Evolutionary conservation across 768 basidiomycete species (phyloP).

Genomic region (Mycena indigotica): DNA sequence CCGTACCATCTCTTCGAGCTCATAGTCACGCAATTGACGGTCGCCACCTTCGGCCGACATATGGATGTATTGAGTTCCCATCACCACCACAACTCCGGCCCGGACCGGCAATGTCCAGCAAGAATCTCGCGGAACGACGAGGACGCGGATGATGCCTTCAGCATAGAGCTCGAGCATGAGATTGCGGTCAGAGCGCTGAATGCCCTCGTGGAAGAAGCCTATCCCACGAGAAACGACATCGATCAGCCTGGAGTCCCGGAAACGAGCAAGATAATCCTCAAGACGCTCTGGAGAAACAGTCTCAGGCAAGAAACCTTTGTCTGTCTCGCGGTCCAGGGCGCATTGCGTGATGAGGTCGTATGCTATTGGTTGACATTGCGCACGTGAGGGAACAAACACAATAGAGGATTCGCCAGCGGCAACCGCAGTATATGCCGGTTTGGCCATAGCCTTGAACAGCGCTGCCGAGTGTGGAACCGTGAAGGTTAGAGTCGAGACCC

Average conservation of each 20-base stretch:
- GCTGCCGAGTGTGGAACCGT: constrained; percentile 84
- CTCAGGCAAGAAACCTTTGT: constrained; percentile 65
- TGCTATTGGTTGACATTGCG: constrained; percentile 73
- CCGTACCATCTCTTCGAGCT: constrained; percentile 75
- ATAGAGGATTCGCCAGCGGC: constrained; percentile 56
- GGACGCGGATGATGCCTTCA: constrained; percentile 75
- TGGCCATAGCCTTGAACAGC: constrained; percentile 89
- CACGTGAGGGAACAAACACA: constrained; percentile 86
- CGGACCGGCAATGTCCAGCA: constrained; percentile 91
- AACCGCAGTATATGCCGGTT: constrained; percentile 83
- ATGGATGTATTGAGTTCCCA: constrained; percentile 88
- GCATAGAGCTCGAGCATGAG: constrained; percentile 81
- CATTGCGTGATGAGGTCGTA: constrained; percentile 87
- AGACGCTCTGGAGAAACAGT: constrained; percentile 54
- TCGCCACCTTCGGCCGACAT: constrained; percentile 49
- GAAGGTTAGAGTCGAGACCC: constrained; percentile 72
- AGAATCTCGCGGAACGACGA: constrained; percentile 80
- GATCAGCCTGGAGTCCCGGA: constrained; percentile 63
- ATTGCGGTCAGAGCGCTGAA: constrained; percentile 65
- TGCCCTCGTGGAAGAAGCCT: constrained; percentile 81
- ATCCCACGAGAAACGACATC: constrained; percentile 85
- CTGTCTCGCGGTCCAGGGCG: constrained; percentile 71
- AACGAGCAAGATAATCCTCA: constrained; percentile 55
- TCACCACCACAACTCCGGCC: constrained; percentile 79
- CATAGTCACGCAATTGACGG: constrained; percentile 79